Conservation (phyloP, 768 basidiomycete species). For the Russula earlei region DNA sequence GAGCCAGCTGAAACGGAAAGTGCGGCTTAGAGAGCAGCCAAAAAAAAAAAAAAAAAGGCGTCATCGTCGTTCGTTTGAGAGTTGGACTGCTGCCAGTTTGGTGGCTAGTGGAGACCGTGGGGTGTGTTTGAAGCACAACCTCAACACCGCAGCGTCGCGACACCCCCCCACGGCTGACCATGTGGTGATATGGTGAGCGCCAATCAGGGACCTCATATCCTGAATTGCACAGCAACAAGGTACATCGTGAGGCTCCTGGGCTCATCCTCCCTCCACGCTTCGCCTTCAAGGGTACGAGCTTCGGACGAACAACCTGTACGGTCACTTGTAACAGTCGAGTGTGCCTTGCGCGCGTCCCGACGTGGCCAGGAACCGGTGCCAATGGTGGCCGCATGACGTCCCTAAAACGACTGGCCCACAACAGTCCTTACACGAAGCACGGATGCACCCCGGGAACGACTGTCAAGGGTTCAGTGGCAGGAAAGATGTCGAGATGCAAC, state of each 20-base stretch:
- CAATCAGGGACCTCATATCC: neutral
- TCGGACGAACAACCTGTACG: neutral
- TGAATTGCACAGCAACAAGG: neutral
- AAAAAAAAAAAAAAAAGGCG: too few relatives aligned
- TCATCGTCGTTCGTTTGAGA: too few relatives aligned
- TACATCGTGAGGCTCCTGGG: neutral
- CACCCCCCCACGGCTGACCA: too few relatives aligned
- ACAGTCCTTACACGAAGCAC: neutral
- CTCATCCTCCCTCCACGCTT: neutral
- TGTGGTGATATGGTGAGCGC: too few relatives aligned
- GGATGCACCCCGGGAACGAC: neutral
- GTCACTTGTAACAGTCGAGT: neutral
- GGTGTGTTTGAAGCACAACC: too few relatives aligned
- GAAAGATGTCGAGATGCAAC: slow-evolving; percentile 12
- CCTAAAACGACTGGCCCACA: neutral
- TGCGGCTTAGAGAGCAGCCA: too few relatives aligned
- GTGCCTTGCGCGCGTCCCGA: neutral
- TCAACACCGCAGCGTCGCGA: too few relatives aligned
- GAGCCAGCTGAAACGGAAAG: too few relatives aligned
- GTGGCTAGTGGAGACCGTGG: too few relatives aligned
- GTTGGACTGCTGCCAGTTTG: too few relatives aligned
- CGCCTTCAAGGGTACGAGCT: too few relatives aligned
- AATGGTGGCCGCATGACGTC: neutral
- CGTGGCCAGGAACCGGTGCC: neutral
- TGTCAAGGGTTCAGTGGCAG: slow-evolving; percentile 2